Evolutionary conservation across 768 basidiomycete genomes (phyloP), one percentile per base, ranked within the genome.

Genomic region (Clitopilus passeckerianus): DNA sequence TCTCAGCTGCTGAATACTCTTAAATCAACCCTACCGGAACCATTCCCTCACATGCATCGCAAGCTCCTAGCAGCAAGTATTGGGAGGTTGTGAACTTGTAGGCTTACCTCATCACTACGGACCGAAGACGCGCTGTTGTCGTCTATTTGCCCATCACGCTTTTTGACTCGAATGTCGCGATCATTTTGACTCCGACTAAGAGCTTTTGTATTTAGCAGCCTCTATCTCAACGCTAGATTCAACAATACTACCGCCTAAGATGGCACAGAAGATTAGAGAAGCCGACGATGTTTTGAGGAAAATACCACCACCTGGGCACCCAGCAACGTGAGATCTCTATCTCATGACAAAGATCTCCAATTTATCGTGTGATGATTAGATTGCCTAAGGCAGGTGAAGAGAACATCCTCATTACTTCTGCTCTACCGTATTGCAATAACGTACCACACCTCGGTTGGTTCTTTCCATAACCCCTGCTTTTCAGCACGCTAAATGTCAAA

Each of bases 391-490:
- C 87, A 50, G 96, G 95, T 52, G 89, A 95, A 73, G 79, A 80
- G 58, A 99, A 98, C 69, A 77, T 95, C 44, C 78, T 99, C 27
- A 87, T 99, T 65, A 98, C 97, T 10, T 97, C 94, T 63, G 95
- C 97, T 35, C 76, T 99, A 58, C 97, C 97, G 0, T 95, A 95
- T 69, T 94, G 93, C 72, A 98, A 98, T 72, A 98, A 98, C 67
- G 95, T 97, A 10, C 95, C 96, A 23, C 95, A 98, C 80, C 83
- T 97, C 46, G 95, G 95, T 86, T 69, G 65, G 81, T 73, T 22
- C n/a, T 27, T 55, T n/a, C n/a, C n/a, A n/a, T n/a, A n/a, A n/a
- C n/a, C n/a, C n/a, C n/a, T n/a, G 61, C 57, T 61, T 59, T 35
- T 34, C 23, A 58, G 24, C 62, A 57, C 60, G 18, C 54, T 57